Evolutionary conservation across 768 basidiomycete species (phyloP).

Genomic region (Amanita jacksonii): DNA sequence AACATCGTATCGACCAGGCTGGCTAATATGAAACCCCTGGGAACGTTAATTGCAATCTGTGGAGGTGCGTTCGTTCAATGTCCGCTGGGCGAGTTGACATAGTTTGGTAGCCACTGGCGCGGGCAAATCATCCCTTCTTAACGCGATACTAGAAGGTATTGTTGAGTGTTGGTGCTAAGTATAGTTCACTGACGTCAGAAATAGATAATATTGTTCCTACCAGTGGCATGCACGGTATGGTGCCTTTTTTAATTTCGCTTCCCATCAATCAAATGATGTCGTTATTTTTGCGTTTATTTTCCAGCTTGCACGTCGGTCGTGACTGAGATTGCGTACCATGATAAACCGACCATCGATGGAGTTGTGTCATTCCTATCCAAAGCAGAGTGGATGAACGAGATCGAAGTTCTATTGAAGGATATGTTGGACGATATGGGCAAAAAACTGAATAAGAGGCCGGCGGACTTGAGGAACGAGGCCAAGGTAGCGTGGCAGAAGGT

Average conservation of each 20-base stretch:
- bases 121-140: conserved; percentile 51
- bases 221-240: conserved; percentile 57
- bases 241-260: no score
- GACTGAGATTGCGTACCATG: conserved; percentile 50
- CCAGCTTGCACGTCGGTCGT: conserved; percentile 59
- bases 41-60: no score
- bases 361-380: conserved; percentile 50
- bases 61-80: no score
- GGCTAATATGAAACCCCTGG: no score
- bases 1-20: no score
- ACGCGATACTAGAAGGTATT: conserved; percentile 52
- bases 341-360: conserved; percentile 44
- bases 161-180: no score
- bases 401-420: conserved; percentile 45
- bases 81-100: no score
- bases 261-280: no score
- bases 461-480: conserved; percentile 42
- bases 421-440: conserved; percentile 55
- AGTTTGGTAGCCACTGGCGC: no score
- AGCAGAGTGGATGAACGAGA: conserved; percentile 48
- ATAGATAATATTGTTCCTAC: conserved; percentile 58
- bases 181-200: no score
- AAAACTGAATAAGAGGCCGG: conserved; percentile 38
- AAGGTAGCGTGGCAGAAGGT: background rate
- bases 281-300: background rate